A percentile compares a stretch with the other conserved stretches of the same genome.
These are phyloP conservation scores for Pseudozyma pruni DNA, from an alignment of 1,284 basidiomycete species.

Conservation along the genomic window DNA sequence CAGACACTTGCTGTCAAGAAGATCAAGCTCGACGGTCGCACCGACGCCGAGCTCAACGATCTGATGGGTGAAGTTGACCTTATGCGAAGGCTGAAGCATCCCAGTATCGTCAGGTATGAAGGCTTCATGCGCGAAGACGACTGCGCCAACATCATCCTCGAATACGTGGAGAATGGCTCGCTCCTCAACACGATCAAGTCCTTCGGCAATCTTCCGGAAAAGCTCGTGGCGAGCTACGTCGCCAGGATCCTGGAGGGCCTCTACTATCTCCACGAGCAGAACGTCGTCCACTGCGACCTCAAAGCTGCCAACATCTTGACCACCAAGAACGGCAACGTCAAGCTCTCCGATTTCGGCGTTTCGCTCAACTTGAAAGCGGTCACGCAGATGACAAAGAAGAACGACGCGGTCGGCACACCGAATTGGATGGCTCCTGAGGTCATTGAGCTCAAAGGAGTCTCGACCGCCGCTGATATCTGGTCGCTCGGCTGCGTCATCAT, in stretches of 20 bases:
- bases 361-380: conserved; percentile 63
- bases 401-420: conserved; percentile 83
- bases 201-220: conserved; percentile 88
- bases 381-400: conserved; percentile 77
- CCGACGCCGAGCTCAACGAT: conserved; percentile 98
- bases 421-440: conserved; percentile 98
- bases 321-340: conserved; percentile 72
- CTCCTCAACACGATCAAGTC: conserved; percentile 74
- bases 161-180: conserved; percentile 77
- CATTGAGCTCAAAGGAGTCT: conserved; percentile 78
- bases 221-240: conserved; percentile 92
- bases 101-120: conserved; percentile 95
- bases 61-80: conserved; percentile 99
- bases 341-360: conserved; percentile 73
- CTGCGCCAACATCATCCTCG: conserved; percentile 69
- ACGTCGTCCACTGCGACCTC: conserved; percentile 73
- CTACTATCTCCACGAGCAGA: conserved; percentile 93
- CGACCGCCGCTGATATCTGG: conserved; percentile 79
- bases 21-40: conserved; percentile 93
- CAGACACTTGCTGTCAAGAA: conserved; percentile 80
- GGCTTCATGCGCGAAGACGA: conserved; percentile 71
- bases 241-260: conserved; percentile 88
- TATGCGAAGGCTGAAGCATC: conserved; percentile 93
- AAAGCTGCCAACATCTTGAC: conserved; percentile 73
- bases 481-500: conserved; percentile 92